These are phyloP conservation scores for Cinchona pubescens DNA, from an alignment of 257 asterid species.

Conservation along the genomic window DNA sequence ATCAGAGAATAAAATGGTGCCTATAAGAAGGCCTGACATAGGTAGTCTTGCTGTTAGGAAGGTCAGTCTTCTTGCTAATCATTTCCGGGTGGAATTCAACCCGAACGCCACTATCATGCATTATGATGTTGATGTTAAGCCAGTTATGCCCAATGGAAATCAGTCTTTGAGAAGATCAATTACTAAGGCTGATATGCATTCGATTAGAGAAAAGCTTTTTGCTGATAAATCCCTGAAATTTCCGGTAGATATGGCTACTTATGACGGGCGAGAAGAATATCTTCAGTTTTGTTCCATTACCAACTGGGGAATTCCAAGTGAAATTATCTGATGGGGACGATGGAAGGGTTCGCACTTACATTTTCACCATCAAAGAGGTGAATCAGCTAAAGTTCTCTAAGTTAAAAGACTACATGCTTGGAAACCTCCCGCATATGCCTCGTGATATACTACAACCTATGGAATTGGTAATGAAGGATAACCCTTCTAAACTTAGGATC, in stretches of 20 bases:
- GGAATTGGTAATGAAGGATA: constrained; percentile 71
- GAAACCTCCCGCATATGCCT: constrained; percentile 36
- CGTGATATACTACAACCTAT: constrained; percentile 63
- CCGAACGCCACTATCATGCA: constrained; percentile 36
- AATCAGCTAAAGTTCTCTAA: constrained; percentile 43
- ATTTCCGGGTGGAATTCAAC: constrained; percentile 50
- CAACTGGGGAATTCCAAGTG: constrained; percentile 39
- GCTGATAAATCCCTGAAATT: constrained; percentile 24
- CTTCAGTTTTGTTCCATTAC: constrained; percentile 48
- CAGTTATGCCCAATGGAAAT: constrained; percentile 19
- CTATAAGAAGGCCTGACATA: constrained; percentile 54
- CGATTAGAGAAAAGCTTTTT: constrained; percentile 42
- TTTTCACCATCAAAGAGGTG: constrained; percentile 39
- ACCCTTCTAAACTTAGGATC: constrained; percentile 44
- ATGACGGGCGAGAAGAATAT: constrained; percentile 68
- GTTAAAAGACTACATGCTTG: constrained; percentile 45
- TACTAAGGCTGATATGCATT: constrained; percentile 34
- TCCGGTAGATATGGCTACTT: constrained; percentile 43
- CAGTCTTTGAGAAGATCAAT: constrained; percentile 23
- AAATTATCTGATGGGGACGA: constrained; percentile 44
- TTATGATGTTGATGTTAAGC: constrained; percentile 56
- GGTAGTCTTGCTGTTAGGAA: constrained; percentile 37
- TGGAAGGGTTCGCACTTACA: constrained; percentile 25
- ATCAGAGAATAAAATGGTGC: constrained; percentile 23
- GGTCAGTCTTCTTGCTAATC: constrained; percentile 53